phyloP scores from a whole-genome alignment of 352 stramenopile species.

The Phytophthora multivora region DNA sequence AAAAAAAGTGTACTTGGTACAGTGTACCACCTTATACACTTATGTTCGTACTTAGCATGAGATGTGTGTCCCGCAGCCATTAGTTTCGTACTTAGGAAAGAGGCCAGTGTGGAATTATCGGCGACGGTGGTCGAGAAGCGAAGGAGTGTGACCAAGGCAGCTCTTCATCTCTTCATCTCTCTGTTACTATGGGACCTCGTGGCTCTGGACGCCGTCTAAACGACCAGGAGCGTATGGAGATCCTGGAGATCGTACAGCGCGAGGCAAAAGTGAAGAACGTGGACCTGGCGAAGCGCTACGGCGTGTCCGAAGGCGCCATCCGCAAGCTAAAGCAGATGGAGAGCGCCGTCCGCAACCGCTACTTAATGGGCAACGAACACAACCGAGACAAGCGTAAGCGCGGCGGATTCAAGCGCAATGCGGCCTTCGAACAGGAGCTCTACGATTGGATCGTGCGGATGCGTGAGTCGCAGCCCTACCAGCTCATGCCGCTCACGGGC shows the following conservation, averaged over 20 bases:
- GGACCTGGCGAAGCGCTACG: conserved; percentile 84
- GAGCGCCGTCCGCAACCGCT: conserved; percentile 82
- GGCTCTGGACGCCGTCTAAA: conserved; percentile 81
- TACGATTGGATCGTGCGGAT: conserved; percentile 88
- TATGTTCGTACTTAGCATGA: neutral
- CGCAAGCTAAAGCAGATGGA: conserved; percentile 91
- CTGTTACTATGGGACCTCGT: conserved; percentile 61
- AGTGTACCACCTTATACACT: too few relatives aligned
- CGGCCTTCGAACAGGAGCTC: conserved; percentile 85
- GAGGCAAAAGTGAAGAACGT: conserved; percentile 89
- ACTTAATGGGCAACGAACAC: conserved; percentile 82
- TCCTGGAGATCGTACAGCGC: conserved; percentile 80
- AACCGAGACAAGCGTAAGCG: conserved; percentile 89
- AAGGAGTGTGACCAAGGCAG: neutral
- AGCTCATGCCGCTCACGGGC: conserved; percentile 85
- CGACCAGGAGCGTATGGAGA: conserved; percentile 91
- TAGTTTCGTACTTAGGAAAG: conserved; percentile 44
- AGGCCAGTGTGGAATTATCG: conserved; percentile 9
- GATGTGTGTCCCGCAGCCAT: conserved; percentile 23
- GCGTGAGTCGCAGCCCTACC: conserved; percentile 80
- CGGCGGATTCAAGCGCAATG: conserved; percentile 82
- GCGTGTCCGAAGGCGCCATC: conserved; percentile 85
- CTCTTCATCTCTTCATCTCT: neutral
- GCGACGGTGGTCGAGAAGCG: conserved; percentile 7
- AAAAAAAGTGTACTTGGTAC: neutral